Conservation (phyloP, 202 grass and related monocot genomes). For the Schoenoplectus triqueter region DNA sequence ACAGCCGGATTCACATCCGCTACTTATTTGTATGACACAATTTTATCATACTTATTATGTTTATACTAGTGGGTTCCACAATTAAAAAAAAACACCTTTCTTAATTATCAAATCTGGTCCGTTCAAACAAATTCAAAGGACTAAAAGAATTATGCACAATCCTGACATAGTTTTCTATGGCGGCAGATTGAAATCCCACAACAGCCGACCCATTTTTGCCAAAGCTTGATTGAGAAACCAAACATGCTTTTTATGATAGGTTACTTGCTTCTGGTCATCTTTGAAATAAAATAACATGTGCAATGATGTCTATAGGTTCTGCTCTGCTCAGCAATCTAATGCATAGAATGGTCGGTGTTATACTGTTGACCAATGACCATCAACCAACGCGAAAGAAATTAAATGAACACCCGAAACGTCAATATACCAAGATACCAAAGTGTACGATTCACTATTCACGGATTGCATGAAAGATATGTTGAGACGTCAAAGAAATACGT, state of each 20-base stretch:
- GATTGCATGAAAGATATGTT: background rate
- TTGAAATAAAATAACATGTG: background rate
- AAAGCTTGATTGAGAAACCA: constrained; percentile 13
- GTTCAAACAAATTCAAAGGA: no score
- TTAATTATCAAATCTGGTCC: no score
- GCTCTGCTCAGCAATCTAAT: background rate
- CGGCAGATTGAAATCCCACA: no score
- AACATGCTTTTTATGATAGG: constrained; percentile 17
- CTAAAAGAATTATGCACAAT: no score
- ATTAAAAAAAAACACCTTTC: no score
- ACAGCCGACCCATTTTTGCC: background rate
- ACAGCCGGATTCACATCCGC: background rate
- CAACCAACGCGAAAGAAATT: background rate
- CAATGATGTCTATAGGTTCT: constrained; percentile 15
- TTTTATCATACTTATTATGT: no score
- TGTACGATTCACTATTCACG: background rate
- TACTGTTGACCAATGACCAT: background rate
- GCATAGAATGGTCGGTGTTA: background rate
- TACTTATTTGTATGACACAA: no score
- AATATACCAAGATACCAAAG: background rate
- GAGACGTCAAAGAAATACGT: background rate
- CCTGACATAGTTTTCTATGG: no score
- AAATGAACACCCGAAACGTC: background rate
- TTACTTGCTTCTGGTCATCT: background rate
- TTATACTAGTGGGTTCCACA: no score